Conservation (phyloP, 192 early-diverging fungal species). For the Rhizophagus prolifer region DNA sequence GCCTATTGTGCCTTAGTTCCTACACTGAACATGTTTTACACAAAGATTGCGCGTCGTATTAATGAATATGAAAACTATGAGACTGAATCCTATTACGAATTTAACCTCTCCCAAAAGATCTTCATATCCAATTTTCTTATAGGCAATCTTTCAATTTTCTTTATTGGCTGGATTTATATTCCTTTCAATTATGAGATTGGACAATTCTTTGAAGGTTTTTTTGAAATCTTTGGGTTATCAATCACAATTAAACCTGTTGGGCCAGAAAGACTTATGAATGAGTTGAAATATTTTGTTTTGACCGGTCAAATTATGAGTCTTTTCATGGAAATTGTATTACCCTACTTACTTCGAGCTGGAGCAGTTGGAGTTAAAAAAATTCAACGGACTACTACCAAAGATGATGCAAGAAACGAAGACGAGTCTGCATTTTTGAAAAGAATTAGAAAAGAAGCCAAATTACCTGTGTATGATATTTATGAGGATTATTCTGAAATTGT, state of each 20-base stretch:
- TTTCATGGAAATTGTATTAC: constrained; percentile 71
- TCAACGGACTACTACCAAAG: constrained; percentile 1
- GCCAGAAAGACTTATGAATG: constrained; percentile 53
- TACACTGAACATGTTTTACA: constrained; percentile 66
- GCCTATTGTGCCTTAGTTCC: constrained; percentile 77
- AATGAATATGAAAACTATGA: constrained; percentile 85
- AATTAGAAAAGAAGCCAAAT: constrained; percentile 56
- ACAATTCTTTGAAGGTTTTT: constrained; percentile 43
- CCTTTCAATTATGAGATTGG: constrained; percentile 75
- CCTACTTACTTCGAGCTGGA: constrained; percentile 56
- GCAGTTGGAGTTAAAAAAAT: constrained; percentile 40
- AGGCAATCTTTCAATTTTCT: constrained; percentile 79
- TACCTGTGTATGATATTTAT: constrained; percentile 81
- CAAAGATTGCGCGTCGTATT: constrained; percentile 54
- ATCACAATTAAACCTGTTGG: constrained; percentile 49
- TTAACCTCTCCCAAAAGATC: constrained; percentile 76
- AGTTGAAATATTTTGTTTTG: constrained; percentile 76
- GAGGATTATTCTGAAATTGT: constrained; percentile 93
- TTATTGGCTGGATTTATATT: constrained; percentile 88
- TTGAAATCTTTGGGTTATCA: constrained; percentile 30
- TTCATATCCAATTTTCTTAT: constrained; percentile 85
- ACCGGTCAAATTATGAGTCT: constrained; percentile 82
- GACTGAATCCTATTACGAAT: constrained; percentile 67
- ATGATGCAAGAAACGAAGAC: constrained; percentile 33
- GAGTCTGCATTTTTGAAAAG: constrained; percentile 51